These are phyloP conservation scores for Yamadazyma dendronema DNA, from an alignment of 1,139 yeast genomes.

Conservation along the genomic window DNA sequence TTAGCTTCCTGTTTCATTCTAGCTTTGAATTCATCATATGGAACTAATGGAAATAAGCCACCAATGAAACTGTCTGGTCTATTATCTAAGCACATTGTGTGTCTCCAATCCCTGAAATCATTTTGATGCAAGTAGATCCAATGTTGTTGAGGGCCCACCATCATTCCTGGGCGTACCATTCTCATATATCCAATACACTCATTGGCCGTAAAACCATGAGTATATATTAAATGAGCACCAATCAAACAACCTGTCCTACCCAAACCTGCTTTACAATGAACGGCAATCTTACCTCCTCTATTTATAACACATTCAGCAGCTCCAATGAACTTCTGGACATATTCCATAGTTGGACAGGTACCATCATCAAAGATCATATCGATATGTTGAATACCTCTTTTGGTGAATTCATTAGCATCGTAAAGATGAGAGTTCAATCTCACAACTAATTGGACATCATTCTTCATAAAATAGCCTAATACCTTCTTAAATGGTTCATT, in stretches of 20 bases:
- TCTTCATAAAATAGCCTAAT: constrained; percentile 65
- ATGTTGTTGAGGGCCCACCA: constrained; percentile 98
- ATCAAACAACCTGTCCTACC: constrained; percentile 97
- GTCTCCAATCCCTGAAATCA: constrained; percentile 94
- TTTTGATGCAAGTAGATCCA: constrained; percentile 96
- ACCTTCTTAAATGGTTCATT: constrained; percentile 81
- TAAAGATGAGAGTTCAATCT: constrained; percentile 89
- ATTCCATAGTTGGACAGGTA: constrained; percentile 93
- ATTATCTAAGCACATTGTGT: constrained; percentile 80
- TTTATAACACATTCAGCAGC: constrained; percentile 87
- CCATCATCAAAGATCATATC: constrained; percentile 98
- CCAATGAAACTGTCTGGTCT: constrained; percentile 72
- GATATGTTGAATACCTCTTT: constrained; percentile 79
- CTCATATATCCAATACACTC: constrained; percentile 97
- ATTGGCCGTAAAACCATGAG: constrained; percentile 94
- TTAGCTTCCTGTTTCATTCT: constrained; percentile 47
- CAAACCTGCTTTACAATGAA: constrained; percentile 96
- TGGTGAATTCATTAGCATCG: constrained; percentile 79
- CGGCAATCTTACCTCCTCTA: constrained; percentile 91
- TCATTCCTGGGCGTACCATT: constrained; percentile 97
- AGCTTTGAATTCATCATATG: constrained; percentile 52
- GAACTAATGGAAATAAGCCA: constrained; percentile 70
- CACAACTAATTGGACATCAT: constrained; percentile 84
- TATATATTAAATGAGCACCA: constrained; percentile 94
- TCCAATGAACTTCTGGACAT: constrained; percentile 88